Conservation (phyloP, 306 rosid genomes). For the Lathyrus sativus region DNA sequence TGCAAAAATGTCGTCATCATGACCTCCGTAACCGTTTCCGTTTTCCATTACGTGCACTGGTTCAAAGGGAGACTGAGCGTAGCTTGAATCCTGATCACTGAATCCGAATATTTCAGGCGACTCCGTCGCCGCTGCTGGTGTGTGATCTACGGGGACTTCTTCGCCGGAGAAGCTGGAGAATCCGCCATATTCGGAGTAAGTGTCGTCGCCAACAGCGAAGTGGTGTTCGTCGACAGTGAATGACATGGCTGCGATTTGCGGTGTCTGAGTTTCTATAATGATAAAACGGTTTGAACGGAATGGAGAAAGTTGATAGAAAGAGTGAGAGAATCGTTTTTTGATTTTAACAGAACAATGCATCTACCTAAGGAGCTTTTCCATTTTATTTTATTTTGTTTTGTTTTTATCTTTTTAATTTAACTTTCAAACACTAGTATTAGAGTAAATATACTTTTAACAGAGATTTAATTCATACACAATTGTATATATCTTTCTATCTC, state of each 20-base stretch:
- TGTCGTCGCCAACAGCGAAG: conserved; percentile 52
- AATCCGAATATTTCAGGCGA: conserved; percentile 80
- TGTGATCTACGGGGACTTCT: conserved; percentile 56
- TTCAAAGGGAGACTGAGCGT: conserved; percentile 72
- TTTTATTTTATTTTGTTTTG: not conserved
- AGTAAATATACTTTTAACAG: too few species aligned
- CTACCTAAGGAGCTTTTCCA: not conserved
- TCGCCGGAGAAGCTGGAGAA: conserved; percentile 59
- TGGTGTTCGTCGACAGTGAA: conserved; percentile 64
- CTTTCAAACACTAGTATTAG: not conserved
- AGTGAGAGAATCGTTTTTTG: not conserved
- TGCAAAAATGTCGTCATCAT: conserved; percentile 51
- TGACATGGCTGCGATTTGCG: conserved; percentile 50
- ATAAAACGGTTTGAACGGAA: conserved; percentile 9
- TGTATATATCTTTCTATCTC: too few species aligned
- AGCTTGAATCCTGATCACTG: conserved; percentile 64
- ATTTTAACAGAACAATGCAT: not conserved
- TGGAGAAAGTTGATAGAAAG: not conserved
- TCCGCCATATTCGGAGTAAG: conserved; percentile 61
- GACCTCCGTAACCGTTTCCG: conserved; percentile 46
- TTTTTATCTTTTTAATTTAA: not conserved
- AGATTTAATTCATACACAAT: too few species aligned
- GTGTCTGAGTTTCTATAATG: conserved; percentile 25
- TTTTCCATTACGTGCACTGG: conserved; percentile 52
- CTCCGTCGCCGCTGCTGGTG: conserved; percentile 29